These are phyloP conservation scores for Cyberlindnera euphorbiiphila DNA, from an alignment of 805 yeast species.

Conservation along the genomic window DNA sequence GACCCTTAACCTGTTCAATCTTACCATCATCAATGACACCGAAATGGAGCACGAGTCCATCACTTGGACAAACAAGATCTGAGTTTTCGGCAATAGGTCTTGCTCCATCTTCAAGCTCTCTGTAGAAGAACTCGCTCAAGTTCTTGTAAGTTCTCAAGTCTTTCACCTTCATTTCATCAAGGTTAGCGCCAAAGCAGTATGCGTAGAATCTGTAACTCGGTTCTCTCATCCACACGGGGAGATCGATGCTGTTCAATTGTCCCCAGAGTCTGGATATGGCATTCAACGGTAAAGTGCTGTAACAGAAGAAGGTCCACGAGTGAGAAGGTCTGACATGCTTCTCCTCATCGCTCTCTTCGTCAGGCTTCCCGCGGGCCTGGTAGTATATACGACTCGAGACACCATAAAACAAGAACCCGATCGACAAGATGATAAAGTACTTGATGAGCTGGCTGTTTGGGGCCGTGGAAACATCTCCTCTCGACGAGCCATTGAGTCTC, in stretches of 20 bases:
- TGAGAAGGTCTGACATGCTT: constrained; percentile 51
- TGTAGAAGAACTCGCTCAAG: constrained; percentile 86
- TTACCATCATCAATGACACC: constrained; percentile 81
- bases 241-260: constrained; percentile 69
- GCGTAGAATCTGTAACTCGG: constrained; percentile 82
- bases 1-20: constrained; percentile 95
- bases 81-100: constrained; percentile 69
- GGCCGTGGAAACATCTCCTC: constrained; percentile 11
- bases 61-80: constrained; percentile 84
- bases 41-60: constrained; percentile 82
- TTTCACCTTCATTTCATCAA: constrained; percentile 84
- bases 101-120: constrained; percentile 71
- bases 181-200: constrained; percentile 76
- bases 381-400: constrained; percentile 28
- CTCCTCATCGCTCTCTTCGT: constrained; percentile 26
- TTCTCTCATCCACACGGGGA: constrained; percentile 85
- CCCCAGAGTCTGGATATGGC: constrained; percentile 96
- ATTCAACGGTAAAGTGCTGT: constrained; percentile 85
- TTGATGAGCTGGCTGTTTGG: constrained; percentile 26
- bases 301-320: constrained; percentile 88
- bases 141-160: constrained; percentile 72
- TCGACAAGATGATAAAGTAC: constrained; percentile 27
- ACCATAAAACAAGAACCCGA: constrained; percentile 28
- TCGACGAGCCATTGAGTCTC: constrained; percentile 22
- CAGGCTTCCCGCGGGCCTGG: constrained; percentile 22